phyloP scores from a whole-genome alignment of 345 rosid genomes.

The Citrus unshiu region DNA sequence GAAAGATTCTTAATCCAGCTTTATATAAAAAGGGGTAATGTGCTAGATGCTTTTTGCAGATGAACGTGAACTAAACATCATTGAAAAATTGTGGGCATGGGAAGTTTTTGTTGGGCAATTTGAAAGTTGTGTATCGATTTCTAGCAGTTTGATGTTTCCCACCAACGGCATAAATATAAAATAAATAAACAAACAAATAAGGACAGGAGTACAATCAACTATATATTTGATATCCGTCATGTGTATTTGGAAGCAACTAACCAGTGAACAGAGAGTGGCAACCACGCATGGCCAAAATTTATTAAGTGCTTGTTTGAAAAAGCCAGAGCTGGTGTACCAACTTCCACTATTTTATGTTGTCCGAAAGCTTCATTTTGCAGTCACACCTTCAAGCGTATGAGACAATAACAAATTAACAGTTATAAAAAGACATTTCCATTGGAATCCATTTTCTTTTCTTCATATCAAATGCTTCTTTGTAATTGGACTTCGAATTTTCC shows the following conservation, averaged over 20 bases:
- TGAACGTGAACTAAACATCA: too few relatives aligned
- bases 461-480: background rate
- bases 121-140: too few relatives aligned
- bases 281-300: background rate
- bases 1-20: too few relatives aligned
- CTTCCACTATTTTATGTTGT: background rate
- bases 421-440: background rate
- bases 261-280: conserved; percentile 1
- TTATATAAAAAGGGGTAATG: too few relatives aligned
- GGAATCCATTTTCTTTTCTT: background rate
- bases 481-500: background rate
- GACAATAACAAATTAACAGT: background rate
- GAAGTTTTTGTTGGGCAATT: too few relatives aligned
- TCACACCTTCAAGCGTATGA: background rate
- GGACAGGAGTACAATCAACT: background rate
- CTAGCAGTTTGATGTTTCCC: too few relatives aligned
- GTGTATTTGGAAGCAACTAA: background rate
- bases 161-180: too few relatives aligned
- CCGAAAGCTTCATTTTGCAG: background rate
- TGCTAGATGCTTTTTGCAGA: too few relatives aligned
- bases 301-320: background rate
- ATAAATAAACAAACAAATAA: background rate
- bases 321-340: background rate
- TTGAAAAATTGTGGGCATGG: too few relatives aligned
- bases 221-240: background rate